phyloP scores from a whole-genome alignment of 441 rosid genomes.

The Caryocar brasiliense region DNA sequence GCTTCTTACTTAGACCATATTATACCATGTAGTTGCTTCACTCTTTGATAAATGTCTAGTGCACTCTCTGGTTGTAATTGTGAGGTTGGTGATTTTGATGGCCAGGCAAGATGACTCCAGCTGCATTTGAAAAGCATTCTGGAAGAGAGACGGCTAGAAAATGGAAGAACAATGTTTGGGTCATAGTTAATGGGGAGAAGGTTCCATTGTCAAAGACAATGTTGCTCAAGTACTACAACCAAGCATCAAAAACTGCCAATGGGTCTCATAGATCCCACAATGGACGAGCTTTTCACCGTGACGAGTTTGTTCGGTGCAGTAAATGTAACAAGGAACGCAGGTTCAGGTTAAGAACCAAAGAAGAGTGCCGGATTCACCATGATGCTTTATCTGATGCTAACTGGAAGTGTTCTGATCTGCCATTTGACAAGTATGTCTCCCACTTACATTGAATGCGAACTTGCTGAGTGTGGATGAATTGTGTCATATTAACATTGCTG shows the following conservation, averaged over 20 bases:
- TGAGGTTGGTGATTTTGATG: constrained; percentile 17
- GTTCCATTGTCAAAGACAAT: constrained; percentile 84
- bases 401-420: constrained; percentile 87
- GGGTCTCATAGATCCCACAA: constrained; percentile 66
- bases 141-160: constrained; percentile 98
- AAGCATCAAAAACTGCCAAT: constrained; percentile 50
- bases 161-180: constrained; percentile 99
- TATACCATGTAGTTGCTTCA: not conserved
- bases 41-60: not conserved
- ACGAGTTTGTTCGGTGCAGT: constrained; percentile 81
- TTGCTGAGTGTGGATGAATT: not conserved
- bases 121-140: constrained; percentile 99
- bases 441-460: not conserved
- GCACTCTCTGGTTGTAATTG: constrained; percentile 11
- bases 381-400: constrained; percentile 75
- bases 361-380: constrained; percentile 92
- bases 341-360: constrained; percentile 79
- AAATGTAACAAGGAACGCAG: constrained; percentile 80
- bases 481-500: not conserved
- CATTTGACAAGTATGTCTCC: constrained; percentile 74
- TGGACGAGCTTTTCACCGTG: constrained; percentile 66
- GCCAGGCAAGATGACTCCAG: constrained; percentile 83
- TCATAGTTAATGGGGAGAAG: constrained; percentile 82
- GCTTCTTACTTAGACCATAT: not conserved
- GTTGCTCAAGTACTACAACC: constrained; percentile 79